Percentiles rank a stretch among this genome's conserved stretches.
Evolutionary conservation across 2,329 filamentous ascomycete species (phyloP).

Genomic region (Albophoma yamanashiensis): DNA sequence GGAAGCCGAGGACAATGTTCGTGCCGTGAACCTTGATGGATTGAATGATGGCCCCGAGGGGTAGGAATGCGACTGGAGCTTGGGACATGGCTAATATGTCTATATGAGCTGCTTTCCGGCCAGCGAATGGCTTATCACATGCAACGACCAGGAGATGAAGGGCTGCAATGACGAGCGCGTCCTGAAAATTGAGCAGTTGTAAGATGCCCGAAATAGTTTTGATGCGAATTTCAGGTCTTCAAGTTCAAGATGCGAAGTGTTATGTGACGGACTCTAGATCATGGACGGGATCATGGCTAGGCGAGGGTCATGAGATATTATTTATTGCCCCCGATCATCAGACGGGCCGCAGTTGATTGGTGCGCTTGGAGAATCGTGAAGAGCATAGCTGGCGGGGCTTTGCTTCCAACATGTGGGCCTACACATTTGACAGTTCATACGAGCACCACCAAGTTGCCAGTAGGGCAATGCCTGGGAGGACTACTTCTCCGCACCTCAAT

Average conservation of each 20-base stretch:
- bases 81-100: slow-evolving; percentile 25
- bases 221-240: background rate
- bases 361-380: background rate
- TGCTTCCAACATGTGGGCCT: background rate
- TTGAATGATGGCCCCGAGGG: slow-evolving; percentile 71
- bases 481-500: too few relatives aligned
- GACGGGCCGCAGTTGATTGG: background rate
- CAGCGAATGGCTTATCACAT: too few relatives aligned
- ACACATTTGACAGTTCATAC: too few relatives aligned
- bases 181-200: background rate
- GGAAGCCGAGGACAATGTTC: slow-evolving; percentile 87
- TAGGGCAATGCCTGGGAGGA: too few relatives aligned
- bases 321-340: background rate
- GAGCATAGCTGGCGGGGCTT: background rate
- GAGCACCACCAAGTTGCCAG: too few relatives aligned
- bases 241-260: background rate
- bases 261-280: too few relatives aligned
- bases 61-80: slow-evolving; percentile 54
- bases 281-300: too few relatives aligned
- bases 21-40: slow-evolving; percentile 64
- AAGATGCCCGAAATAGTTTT: background rate
- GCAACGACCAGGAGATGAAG: background rate
- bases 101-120: background rate
- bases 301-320: too few relatives aligned
- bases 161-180: background rate